Percentiles rank a stretch among this genome's conserved stretches.
phyloP scores from a whole-genome alignment of 345 rosid species.

The Carallia brachiata region DNA sequence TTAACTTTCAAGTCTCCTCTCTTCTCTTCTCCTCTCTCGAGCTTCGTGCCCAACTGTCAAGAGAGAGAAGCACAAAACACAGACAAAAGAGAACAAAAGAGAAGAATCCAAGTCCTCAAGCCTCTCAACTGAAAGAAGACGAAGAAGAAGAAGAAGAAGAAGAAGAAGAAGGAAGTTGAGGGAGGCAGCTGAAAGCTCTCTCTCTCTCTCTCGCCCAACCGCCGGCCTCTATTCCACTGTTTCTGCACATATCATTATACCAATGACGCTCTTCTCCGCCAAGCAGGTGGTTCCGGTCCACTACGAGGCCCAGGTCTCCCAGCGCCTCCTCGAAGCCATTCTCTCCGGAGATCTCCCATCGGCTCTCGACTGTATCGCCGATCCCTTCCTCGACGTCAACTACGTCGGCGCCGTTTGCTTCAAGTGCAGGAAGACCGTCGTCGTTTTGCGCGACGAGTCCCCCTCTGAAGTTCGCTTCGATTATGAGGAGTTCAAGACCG shows the following conservation, averaged over 20 bases:
- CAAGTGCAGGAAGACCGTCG: constrained; percentile 64
- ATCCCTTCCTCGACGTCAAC: constrained; percentile 82
- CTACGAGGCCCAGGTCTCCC: too few relatives aligned
- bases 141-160: too few relatives aligned
- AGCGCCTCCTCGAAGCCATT: constrained; percentile 64
- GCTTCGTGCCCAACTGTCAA: background rate
- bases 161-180: too few relatives aligned
- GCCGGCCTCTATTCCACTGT: background rate
- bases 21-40: background rate
- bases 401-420: constrained; percentile 77
- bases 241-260: background rate
- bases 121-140: too few relatives aligned
- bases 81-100: background rate
- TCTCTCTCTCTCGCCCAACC: background rate
- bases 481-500: constrained; percentile 85
- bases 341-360: constrained; percentile 63
- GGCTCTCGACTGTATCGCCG: constrained; percentile 57
- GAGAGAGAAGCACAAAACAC: background rate
- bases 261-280: constrained; percentile 60
- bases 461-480: constrained; percentile 60
- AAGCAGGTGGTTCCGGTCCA: too few relatives aligned
- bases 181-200: too few relatives aligned
- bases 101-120: background rate
- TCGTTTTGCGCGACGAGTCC: constrained; percentile 60
- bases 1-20: background rate